Evolutionary conservation across 1,139 yeast species (phyloP).

Genomic region (Geotrichum bryndzae): DNA sequence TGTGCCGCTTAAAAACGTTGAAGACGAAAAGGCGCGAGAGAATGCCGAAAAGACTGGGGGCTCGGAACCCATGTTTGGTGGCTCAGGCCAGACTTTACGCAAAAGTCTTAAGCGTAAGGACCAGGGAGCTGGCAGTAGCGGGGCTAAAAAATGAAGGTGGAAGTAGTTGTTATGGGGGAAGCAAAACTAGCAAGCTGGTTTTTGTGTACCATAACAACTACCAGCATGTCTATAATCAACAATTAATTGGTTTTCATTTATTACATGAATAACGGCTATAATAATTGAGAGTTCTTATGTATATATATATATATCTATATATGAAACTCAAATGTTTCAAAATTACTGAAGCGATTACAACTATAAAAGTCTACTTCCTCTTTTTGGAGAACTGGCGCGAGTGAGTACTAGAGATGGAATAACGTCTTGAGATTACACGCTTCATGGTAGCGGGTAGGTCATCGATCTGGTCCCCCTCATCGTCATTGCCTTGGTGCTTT

Average conservation of each 20-base stretch:
- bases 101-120: slow-evolving; percentile 71
- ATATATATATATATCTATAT: too few species aligned
- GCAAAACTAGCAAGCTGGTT: not conserved
- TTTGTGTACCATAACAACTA: not conserved
- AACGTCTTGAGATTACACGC: slow-evolving; percentile 20
- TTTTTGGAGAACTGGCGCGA: not conserved
- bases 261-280: too few species aligned
- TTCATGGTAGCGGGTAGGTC: slow-evolving; percentile 21
- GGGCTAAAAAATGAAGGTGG: not conserved
- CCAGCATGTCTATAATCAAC: not conserved
- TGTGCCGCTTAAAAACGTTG: slow-evolving; percentile 56
- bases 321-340: not conserved
- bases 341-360: not conserved
- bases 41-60: slow-evolving; percentile 26
- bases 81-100: slow-evolving; percentile 34
- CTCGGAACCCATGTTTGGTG: slow-evolving; percentile 11
- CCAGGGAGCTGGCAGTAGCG: slow-evolving; percentile 20
- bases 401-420: slow-evolving; percentile 3
- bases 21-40: slow-evolving; percentile 37
- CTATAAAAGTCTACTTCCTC: not conserved
- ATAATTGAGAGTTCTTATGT: too few species aligned
- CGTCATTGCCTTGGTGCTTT: not conserved
- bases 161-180: not conserved
- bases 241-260: too few species aligned
- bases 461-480: slow-evolving; percentile 22